Percentiles rank a stretch among this genome's conserved stretches.
Evolutionary conservation across 129 eudicot genomes (phyloP).

Genomic region (Artemisia annua): DNA sequence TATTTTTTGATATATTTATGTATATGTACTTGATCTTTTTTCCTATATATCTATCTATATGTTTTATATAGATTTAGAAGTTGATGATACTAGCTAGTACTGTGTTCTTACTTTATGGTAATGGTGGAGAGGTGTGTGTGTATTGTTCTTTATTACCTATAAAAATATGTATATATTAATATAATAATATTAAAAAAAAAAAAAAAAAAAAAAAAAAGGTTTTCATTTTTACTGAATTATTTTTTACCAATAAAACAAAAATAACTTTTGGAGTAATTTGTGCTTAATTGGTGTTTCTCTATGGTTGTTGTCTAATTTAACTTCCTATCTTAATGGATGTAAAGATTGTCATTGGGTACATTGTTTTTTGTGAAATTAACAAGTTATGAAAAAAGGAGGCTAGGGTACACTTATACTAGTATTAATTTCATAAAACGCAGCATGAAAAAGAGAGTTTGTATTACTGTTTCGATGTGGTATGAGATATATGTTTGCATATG

Average conservation of each 20-base stretch:
- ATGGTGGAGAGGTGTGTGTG: constrained; percentile 17
- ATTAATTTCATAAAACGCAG: no score
- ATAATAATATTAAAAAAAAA: neutral
- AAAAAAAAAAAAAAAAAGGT: neutral
- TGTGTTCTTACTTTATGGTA: constrained; percentile 26
- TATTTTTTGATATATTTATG: constrained; percentile 20
- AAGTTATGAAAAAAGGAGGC: no score
- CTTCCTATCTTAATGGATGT: neutral
- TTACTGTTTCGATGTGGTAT: neutral
- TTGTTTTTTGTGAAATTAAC: no score
- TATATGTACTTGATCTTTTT: constrained; percentile 24
- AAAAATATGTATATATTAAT: no score
- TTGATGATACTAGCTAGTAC: constrained; percentile 31
- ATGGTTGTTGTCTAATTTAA: neutral
- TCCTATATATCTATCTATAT: constrained; percentile 13
- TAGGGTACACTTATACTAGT: no score
- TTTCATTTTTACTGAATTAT: no score
- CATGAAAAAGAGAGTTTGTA: neutral
- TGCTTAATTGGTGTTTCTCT: constrained; percentile 10
- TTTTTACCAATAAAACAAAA: no score
- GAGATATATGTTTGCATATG: no score
- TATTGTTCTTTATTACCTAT: no score
- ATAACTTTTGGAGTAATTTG: constrained; percentile 20
- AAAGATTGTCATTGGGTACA: neutral
- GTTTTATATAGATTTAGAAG: constrained; percentile 20